Base-by-base conservation (phyloP, 208 protist species). In the Leishmania lainsoni region DNA sequence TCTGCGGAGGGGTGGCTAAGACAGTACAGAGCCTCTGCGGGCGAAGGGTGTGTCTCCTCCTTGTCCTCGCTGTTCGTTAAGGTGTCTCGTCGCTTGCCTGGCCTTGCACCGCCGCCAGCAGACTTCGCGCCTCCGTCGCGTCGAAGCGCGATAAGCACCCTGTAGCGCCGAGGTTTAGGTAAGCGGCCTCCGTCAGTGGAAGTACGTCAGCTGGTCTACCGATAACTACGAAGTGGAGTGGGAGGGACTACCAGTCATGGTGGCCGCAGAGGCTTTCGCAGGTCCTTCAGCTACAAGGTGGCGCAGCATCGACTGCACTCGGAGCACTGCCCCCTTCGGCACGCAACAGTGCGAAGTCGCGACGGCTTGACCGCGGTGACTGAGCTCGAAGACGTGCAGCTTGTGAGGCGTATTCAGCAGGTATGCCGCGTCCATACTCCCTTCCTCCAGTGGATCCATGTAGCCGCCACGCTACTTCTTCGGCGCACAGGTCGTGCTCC, bases 221-320 rank as follows among this genome's bases (percentile, higher is more conserved):
- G 29, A 16, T 48, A 6, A 29, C 0, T 6, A 16, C 8, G 54
- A 45, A 20, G 56, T 35, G 14, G 58, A 29, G 45, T 79, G 81
- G 81, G 35, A 5, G 6, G 35, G n/a, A n/a, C 69, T 78, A 70
- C 5, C 45, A 39, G 29, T 70, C 32, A 35, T 35, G 8, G 29
- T 83, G 39, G 32, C 68, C 42, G 51, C 49, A 22, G 14, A 49
- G 48, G 71, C 51, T 14, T 26, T 42, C 6, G 61, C 32, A 5
- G n/a, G 8, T 29, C n/a, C 12, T 10, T 16, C 61, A 42, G 5
- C 51, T 1, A 42, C 78, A 3, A 81, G 85, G 80, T 83, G 88
- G 22, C 86, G 86, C 76, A 92, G 81, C 80, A 89, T 54, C 48
- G 86, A 82, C 59, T 89, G 61, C 56, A 86, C 77, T 89, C 89